Evolutionary conservation across 148 eudicot genomes (phyloP), one percentile per base, ranked within the genome.

Genomic region (Chenopodium album): DNA sequence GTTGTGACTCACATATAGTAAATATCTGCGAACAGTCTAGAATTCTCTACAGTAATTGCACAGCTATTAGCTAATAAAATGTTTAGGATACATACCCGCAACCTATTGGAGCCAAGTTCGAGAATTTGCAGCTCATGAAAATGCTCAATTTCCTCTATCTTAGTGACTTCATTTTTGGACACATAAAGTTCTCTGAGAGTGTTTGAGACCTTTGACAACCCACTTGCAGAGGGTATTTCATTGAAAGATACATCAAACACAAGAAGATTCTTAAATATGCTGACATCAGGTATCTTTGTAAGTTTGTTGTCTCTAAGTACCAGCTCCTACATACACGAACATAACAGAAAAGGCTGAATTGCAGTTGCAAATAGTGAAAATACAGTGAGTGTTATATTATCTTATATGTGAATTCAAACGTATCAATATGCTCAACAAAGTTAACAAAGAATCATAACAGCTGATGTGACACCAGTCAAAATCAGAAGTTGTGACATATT

Each of bases 81-180:
- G 75, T 56, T 22, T 59, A 81, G 84, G 75, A 72, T 2, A 79
- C 93, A 85, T 66, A 96, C 99, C 97, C 98, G 92, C 82, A 96
- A 88, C 88, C 79, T 90, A 84, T 96, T 96, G 76, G 99, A 96
- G 54, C 99, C 99, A 86, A 96, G 97, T 90, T 96, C 98, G 78
- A 96, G 99, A 84, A 96, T 92, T 80, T 88, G 92, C 76, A 96
- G 89, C 78, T 86, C 90, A 62, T 88, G 90, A 60, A 94, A 86
- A 87, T 96, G 99, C 79, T 91, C 97, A 73, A 96, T 96, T 87
- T 96, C 99, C 88, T 96, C 98, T 46, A 96, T 94, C 87, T 91
- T 96, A 31, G 91, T 60, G 70, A 96, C 88, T 91, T 96, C 99
- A 84, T 96, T 96, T 89, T 96, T 96, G 7, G 99, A 96, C 50